phyloP scores from a whole-genome alignment of 148 eudicot genomes.

The Beta vulgaris region DNA sequence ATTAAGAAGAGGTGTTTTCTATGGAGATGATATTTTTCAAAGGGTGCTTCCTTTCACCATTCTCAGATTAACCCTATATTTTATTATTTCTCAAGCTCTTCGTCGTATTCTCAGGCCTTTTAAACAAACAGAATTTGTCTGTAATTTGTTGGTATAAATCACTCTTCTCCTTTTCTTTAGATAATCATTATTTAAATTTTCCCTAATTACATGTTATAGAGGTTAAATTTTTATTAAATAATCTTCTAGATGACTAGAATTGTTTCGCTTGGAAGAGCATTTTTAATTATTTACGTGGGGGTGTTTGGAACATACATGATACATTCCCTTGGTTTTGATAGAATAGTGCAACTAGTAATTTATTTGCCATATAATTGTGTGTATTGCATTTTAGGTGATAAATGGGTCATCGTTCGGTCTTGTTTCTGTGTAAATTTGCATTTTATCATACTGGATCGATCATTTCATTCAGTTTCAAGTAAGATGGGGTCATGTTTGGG shows the following conservation, averaged over 20 bases:
- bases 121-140: conserved; percentile 18
- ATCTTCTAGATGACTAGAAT: too few species aligned
- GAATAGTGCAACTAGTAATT: too few species aligned
- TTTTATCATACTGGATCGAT: too few species aligned
- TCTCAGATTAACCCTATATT: conserved; percentile 14
- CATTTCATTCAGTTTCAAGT: background rate
- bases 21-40: conserved; percentile 4
- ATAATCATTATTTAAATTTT: background rate
- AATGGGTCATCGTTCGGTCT: too few species aligned
- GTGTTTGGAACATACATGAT: too few species aligned
- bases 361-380: too few species aligned
- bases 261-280: too few species aligned
- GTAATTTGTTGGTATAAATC: conserved; percentile 20
- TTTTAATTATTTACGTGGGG: too few species aligned
- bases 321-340: too few species aligned
- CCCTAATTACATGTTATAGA: background rate
- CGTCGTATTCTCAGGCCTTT: conserved; percentile 22
- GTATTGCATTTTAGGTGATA: too few species aligned
- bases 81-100: conserved; percentile 9
- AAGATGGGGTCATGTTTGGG: background rate
- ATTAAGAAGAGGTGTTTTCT: conserved; percentile 15
- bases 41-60: conserved; percentile 22
- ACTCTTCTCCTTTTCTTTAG: background rate
- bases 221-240: background rate
- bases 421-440: too few species aligned